Conservation (phyloP, 805 yeast genomes). For the Schwanniomyces yamadae region DNA sequence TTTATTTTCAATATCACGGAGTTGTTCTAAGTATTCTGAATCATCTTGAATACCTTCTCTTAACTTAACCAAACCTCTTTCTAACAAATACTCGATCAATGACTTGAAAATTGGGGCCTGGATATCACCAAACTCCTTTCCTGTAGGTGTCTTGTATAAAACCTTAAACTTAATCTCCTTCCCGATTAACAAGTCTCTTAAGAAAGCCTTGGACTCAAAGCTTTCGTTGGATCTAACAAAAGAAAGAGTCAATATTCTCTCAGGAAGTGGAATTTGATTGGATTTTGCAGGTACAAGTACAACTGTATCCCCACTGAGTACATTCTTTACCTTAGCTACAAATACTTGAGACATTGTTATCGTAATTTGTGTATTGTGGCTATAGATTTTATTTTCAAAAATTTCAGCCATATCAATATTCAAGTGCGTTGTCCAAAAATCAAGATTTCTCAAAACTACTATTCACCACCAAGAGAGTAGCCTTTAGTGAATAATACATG, state of each 20-base stretch:
- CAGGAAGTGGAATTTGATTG: slow-evolving; percentile 47
- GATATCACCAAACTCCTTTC: slow-evolving; percentile 71
- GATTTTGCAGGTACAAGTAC: slow-evolving; percentile 53
- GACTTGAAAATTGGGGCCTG: slow-evolving; percentile 62
- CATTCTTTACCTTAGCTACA: slow-evolving; percentile 66
- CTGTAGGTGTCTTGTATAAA: slow-evolving; percentile 50
- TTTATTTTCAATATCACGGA: slow-evolving; percentile 41
- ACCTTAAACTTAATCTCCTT: slow-evolving; percentile 61
- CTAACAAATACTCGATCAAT: slow-evolving; percentile 53
- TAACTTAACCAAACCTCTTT: slow-evolving; percentile 61
- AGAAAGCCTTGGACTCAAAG: slow-evolving; percentile 58
- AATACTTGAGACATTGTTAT: slow-evolving; percentile 12
- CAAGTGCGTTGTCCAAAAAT: slow-evolving; percentile 9
- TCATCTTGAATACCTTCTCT: slow-evolving; percentile 51
- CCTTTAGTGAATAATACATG: not conserved
- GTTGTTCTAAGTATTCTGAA: slow-evolving; percentile 36
- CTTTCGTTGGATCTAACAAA: slow-evolving; percentile 61
- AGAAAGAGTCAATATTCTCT: slow-evolving; percentile 63
- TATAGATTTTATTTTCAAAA: not conserved
- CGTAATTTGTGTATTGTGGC: not conserved
- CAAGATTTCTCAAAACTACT: not conserved
- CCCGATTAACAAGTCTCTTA: slow-evolving; percentile 63
- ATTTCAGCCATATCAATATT: slow-evolving; percentile 1
- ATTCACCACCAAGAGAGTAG: not conserved
- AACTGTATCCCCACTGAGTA: slow-evolving; percentile 69